These are phyloP conservation scores for Colletotrichum costaricense DNA, from an alignment of 2,329 filamentous ascomycete genomes.

Conservation along the genomic window DNA sequence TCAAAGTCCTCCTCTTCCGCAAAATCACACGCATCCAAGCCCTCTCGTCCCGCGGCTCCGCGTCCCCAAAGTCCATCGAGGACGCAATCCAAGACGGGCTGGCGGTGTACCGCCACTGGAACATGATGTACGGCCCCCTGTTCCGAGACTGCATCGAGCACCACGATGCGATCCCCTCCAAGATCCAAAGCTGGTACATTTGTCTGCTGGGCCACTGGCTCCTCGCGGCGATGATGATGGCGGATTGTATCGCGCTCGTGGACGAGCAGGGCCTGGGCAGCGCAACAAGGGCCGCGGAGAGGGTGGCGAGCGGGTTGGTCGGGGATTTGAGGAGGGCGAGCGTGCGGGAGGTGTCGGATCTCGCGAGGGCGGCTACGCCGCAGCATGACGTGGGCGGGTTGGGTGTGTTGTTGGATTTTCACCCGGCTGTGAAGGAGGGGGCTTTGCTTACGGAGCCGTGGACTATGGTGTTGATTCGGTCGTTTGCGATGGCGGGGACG, in stretches of 20 bases:
- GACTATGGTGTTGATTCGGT: slow-evolving; percentile 65
- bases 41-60: slow-evolving; percentile 52
- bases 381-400: slow-evolving; percentile 23
- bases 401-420: slow-evolving; percentile 52
- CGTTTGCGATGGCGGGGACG: slow-evolving; percentile 60
- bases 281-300: slow-evolving; percentile 40
- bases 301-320: slow-evolving; percentile 47
- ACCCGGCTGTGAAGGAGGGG: slow-evolving; percentile 64
- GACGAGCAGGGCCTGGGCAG: slow-evolving; percentile 51
- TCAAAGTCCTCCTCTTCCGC: slow-evolving; percentile 70
- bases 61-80: slow-evolving; percentile 54
- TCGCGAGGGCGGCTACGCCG: slow-evolving; percentile 58
- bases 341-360: slow-evolving; percentile 57
- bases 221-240: slow-evolving; percentile 64
- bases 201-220: slow-evolving; percentile 69
- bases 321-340: slow-evolving; percentile 54
- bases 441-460: slow-evolving; percentile 70
- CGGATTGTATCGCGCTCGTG: slow-evolving; percentile 63
- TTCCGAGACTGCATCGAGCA: slow-evolving; percentile 62
- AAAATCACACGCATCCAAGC: slow-evolving; percentile 67
- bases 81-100: slow-evolving; percentile 59
- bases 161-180: slow-evolving; percentile 61
- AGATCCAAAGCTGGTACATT: slow-evolving; percentile 70
- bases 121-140: slow-evolving; percentile 61
- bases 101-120: slow-evolving; percentile 66